Evolutionary conservation across 2,329 filamentous ascomycete species (phyloP), one percentile per base, ranked within the genome.

Genomic region (Sporothrix pseudoabietina): DNA sequence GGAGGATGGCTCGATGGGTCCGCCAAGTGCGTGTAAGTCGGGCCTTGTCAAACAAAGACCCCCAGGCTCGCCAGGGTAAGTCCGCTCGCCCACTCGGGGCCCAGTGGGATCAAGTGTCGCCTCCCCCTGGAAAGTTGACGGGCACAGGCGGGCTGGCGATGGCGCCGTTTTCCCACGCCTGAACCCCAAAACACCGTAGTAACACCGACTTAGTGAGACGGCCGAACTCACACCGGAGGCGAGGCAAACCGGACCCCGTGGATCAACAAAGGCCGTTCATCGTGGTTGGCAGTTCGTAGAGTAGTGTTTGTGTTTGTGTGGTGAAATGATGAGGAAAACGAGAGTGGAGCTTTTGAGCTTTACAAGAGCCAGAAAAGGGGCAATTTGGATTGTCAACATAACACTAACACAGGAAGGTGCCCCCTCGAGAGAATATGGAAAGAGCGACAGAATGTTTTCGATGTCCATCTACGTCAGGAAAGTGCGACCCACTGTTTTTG

Each of bases 191-290:
- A n/a, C 39, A 39, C 69, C 69, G 69, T 57, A 63, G 69, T 71
- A 71, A 52, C 69, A 71, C 69, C 69, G 69, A 71, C 55, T 63
- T n/a, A 41, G 55, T 52, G 69, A 55, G 41, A 71, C 55, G 69
- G 39, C 39, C 54, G 26, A 59, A 65, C n/a, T 26, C 9, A 32
- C 41, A 39, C 8, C 49, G 22, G 65, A 39, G 66, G 49, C 19
- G 68, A 41, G 47, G 47, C 6, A 26, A 47, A 41, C 8, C 41
- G 41, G 41, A n/a, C n/a, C n/a, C 41, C 41, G 41, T 44, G 41
- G 41, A 44, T 14, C 12, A 44, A 14, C n/a, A 10, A 14, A 10
- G 41, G 41, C 41, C 41, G 41, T 44, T 44, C 41, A 44, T 44
- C 41, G 12, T 14, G 41, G 41, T 44, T 4, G 41, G 8, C 41